These are phyloP conservation scores for Fraxinus nigra DNA, from an alignment of 305 asterid species.

Conservation along the genomic window DNA sequence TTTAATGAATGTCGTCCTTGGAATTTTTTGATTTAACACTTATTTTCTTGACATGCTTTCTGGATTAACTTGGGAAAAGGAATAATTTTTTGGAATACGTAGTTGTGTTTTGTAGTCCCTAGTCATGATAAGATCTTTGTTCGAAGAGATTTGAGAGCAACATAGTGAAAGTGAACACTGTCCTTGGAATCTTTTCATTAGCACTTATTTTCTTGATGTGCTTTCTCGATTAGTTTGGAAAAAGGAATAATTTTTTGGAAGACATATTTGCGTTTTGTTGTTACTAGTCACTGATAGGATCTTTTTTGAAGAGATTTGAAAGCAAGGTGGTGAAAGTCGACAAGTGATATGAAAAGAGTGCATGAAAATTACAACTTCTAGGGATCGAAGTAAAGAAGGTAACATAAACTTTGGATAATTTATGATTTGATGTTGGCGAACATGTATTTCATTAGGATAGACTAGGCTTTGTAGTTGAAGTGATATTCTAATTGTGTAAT, in stretches of 20 bases:
- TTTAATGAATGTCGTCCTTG: not conserved
- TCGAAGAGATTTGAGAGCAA: not conserved
- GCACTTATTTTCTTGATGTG: not conserved
- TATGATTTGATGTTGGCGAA: not conserved
- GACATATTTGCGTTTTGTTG: not conserved
- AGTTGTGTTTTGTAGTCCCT: not conserved
- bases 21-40: not conserved
- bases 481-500: not conserved
- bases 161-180: not conserved
- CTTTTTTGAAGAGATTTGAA: not conserved
- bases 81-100: not conserved
- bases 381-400: not conserved
- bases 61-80: not conserved
- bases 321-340: not conserved
- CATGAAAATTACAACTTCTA: not conserved
- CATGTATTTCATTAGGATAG: not conserved
- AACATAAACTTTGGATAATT: not conserved
- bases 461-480: not conserved
- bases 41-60: not conserved
- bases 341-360: not conserved
- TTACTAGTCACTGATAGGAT: not conserved
- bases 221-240: not conserved
- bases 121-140: not conserved
- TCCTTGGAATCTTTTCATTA: not conserved
- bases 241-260: not conserved